Conservation (phyloP, 75 land plant genomes). For the Larix kaempferi region DNA sequence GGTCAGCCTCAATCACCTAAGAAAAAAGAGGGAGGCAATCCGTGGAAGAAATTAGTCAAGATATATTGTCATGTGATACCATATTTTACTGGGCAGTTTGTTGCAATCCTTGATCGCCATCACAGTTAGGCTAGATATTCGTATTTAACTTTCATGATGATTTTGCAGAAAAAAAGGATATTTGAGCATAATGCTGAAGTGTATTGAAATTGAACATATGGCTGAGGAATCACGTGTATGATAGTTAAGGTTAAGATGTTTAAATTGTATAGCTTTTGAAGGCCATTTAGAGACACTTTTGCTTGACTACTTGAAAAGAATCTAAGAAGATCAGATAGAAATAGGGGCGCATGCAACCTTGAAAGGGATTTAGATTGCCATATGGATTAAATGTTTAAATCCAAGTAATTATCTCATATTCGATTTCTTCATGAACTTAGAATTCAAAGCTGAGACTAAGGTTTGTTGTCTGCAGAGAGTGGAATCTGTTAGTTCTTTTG, state of each 20-base stretch:
- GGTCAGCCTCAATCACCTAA: neutral
- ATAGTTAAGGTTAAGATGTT: neutral
- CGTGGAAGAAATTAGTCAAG: too few species aligned
- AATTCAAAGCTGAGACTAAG: neutral
- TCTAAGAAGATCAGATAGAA: neutral
- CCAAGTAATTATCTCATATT: neutral
- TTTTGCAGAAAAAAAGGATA: neutral
- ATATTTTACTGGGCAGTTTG: neutral
- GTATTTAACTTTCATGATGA: neutral
- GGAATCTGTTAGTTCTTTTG: neutral
- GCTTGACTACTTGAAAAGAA: neutral
- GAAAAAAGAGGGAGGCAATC: too few species aligned
- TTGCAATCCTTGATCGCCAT: neutral
- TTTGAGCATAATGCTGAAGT: neutral
- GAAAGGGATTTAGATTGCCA: conserved; percentile 6
- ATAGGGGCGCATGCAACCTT: neutral
- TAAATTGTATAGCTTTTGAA: neutral
- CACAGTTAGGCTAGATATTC: neutral
- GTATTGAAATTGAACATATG: neutral
- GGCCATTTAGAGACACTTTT: neutral
- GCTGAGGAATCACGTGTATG: neutral
- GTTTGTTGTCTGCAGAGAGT: neutral
- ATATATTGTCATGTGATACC: neutral
- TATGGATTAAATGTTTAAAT: neutral
- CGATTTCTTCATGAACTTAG: neutral